Conservation (phyloP, 306 rosid genomes). For the Vachellia collinsii region DNA sequence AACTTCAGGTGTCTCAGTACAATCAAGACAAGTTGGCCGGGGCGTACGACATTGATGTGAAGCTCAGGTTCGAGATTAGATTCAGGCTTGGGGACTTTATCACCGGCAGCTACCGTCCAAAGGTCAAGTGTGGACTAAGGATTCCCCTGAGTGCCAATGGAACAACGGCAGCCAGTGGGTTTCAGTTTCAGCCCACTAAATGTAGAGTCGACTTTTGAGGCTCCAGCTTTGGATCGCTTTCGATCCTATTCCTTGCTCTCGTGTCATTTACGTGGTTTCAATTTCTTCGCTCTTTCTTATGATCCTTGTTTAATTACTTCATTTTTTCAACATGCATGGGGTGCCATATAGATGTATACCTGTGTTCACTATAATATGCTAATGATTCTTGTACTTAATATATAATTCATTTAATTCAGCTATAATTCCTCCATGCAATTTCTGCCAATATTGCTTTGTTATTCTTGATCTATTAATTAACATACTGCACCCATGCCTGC, state of each 20-base stretch:
- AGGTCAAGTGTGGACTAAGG: slow-evolving; percentile 51
- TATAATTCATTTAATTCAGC: neutral
- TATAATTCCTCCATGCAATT: neutral
- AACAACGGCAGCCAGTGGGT: neutral
- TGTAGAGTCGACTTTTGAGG: slow-evolving; percentile 48
- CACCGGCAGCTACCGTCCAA: slow-evolving; percentile 38
- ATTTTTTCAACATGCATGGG: neutral
- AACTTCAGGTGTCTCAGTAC: slow-evolving; percentile 18
- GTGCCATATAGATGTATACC: neutral
- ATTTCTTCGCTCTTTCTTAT: neutral
- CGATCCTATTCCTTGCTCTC: neutral
- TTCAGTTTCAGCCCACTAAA: slow-evolving; percentile 45
- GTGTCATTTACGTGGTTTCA: neutral
- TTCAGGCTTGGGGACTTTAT: slow-evolving; percentile 48
- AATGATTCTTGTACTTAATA: neutral
- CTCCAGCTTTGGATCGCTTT: neutral
- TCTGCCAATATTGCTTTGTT: neutral
- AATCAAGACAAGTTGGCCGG: slow-evolving; percentile 36
- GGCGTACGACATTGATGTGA: slow-evolving; percentile 47
- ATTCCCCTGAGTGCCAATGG: slow-evolving; percentile 48
- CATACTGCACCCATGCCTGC: neutral
- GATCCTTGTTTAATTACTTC: neutral
- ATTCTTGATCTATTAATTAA: neutral
- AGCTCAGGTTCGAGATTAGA: slow-evolving; percentile 51
- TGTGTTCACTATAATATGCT: neutral